Base-by-base conservation (phyloP, 371 early-diverging fungal species). In the Syncephalis fuscata region DNA sequence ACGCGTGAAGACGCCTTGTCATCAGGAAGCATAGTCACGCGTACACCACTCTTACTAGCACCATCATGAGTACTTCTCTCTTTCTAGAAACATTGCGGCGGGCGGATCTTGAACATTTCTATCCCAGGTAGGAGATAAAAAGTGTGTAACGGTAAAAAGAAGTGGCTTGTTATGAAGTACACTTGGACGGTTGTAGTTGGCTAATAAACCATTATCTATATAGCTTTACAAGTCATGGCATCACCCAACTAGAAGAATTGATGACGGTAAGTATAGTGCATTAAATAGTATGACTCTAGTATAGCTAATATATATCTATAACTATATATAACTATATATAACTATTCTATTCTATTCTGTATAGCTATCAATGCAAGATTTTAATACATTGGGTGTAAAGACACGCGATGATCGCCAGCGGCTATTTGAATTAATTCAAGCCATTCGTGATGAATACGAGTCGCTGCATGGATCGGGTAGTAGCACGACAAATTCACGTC, bases 341-440 rank as follows among this genome's bases (percentile, higher is more conserved):
- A 25, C 4, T 32, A 32, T 32, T 4, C 32, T 11, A 32, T 7
- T 40, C 38, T 45, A n/a, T n/a, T n/a, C n/a, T n/a, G n/a, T n/a
- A n/a, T n/a, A 78, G 74, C 69, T 88, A 47, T 81, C 82, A 23
- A 80, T 88, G 76, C 80, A 80, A 59, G 86, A 86, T 64, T 88
- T 84, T 62, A 71, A 67, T 43, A 58, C 67, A 16, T 66, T 86
- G 21, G 88, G 88, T 10, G 81, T 88, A 17, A 76, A 73, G 22
- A 68, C 73, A 40, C 77, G 78, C 64, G 75, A 74, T 36, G 89
- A 88, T 57, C 64, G 87, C 36, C 80, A 82, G 51, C 64, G 76
- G 55, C 71, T 71, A 39, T 85, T 85, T 63, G 75, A 79, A 38
- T 66, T 88, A 24, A 81, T 85, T 40, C 80, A 76, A 49, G 48